These are phyloP conservation scores for Exophiala xenobiotica DNA, from an alignment of 2,329 filamentous ascomycete genomes.

Conservation along the genomic window DNA sequence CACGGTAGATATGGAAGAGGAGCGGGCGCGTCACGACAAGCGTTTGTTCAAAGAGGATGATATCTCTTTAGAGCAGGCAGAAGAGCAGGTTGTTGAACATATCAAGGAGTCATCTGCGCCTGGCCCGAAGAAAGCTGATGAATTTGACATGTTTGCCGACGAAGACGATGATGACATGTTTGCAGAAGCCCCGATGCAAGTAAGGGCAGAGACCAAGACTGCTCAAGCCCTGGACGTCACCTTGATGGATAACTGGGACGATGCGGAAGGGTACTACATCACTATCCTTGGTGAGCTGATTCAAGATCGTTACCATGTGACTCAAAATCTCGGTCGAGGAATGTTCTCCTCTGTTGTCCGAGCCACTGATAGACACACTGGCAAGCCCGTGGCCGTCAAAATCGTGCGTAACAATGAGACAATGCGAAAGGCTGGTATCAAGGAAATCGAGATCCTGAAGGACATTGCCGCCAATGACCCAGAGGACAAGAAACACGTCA, in stretches of 20 bases:
- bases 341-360: conserved; percentile 97
- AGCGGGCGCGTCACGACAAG: conserved; percentile 68
- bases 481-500: conserved; percentile 86
- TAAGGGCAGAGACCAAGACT: conserved; percentile 50
- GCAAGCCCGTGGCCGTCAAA: conserved; percentile 86
- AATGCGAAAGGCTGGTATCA: conserved; percentile 84
- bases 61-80: conserved; percentile 57
- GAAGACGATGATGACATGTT: conserved; percentile 84
- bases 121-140: conserved; percentile 49
- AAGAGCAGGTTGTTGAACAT: conserved; percentile 55
- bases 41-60: conserved; percentile 59
- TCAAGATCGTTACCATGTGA: conserved; percentile 84
- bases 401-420: conserved; percentile 97
- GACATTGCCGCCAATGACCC: conserved; percentile 83
- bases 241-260: conserved; percentile 89
- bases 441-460: conserved; percentile 89
- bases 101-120: conserved; percentile 33
- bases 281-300: conserved; percentile 88
- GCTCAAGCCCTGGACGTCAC: conserved; percentile 64
- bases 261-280: conserved; percentile 94
- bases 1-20: conserved; percentile 82
- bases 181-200: conserved; percentile 63
- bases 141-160: conserved; percentile 64
- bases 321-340: conserved; percentile 82
- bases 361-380: conserved; percentile 73